Evolutionary conservation across 495 filamentous ascomycete genomes (phyloP).

Genomic region (Pyrenula massariospora): DNA sequence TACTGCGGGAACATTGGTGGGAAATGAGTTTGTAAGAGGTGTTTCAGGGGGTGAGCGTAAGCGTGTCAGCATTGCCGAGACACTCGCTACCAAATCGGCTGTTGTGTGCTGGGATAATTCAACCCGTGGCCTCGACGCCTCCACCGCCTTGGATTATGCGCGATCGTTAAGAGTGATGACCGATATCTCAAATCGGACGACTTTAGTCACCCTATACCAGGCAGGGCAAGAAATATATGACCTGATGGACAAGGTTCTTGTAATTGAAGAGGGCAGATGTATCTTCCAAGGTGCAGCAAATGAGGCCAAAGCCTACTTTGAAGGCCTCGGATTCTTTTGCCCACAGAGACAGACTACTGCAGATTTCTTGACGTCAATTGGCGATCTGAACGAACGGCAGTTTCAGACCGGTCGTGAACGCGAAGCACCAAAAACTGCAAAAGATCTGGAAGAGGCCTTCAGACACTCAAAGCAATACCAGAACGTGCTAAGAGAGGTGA

Average conservation of each 20-base stretch:
- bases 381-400: constrained; percentile 58
- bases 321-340: constrained; percentile 56
- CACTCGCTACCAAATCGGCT: constrained; percentile 51
- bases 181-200: constrained; percentile 68
- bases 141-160: constrained; percentile 70
- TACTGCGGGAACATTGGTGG: constrained; percentile 72
- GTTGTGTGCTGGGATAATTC: constrained; percentile 65
- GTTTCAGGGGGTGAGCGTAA: constrained; percentile 64
- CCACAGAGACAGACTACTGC: constrained; percentile 59
- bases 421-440: constrained; percentile 47
- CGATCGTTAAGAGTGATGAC: constrained; percentile 73
- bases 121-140: constrained; percentile 69
- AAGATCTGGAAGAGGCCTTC: constrained; percentile 53
- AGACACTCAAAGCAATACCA: constrained; percentile 38
- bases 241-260: constrained; percentile 65
- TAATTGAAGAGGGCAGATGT: constrained; percentile 55
- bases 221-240: constrained; percentile 76
- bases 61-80: constrained; percentile 60
- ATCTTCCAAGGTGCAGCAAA: constrained; percentile 52
- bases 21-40: constrained; percentile 71
- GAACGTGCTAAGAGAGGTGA: constrained; percentile 41
- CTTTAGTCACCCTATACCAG: constrained; percentile 75
- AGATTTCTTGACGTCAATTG: constrained; percentile 65
- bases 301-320: constrained; percentile 56
- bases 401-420: constrained; percentile 53